Percentiles rank a stretch among this genome's conserved stretches.
Conservation (phyloP, 169 alveolate genomes). For the Cryptosporidium felis region DNA sequence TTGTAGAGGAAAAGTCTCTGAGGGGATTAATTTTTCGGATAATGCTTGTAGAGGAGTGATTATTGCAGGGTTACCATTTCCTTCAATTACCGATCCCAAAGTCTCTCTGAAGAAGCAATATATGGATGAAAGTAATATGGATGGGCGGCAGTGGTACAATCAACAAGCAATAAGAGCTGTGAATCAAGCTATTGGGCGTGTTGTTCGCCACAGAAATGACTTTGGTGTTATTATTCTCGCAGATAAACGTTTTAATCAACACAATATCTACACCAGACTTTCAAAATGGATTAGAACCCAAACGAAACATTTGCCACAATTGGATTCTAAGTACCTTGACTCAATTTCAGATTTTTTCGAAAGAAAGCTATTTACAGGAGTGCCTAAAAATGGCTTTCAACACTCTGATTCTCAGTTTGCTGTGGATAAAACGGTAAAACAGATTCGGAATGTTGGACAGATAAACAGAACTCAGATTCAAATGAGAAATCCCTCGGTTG, state of each 20-base stretch:
- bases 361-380: not conserved
- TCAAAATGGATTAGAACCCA: conserved; percentile 86
- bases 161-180: conserved; percentile 93
- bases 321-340: not conserved
- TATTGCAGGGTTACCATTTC: conserved; percentile 92
- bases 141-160: conserved; percentile 89
- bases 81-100: conserved; percentile 86
- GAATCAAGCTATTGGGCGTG: conserved; percentile 96
- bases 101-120: conserved; percentile 89
- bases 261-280: conserved; percentile 78
- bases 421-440: not conserved
- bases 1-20: conserved; percentile 92
- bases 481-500: not conserved
- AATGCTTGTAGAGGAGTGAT: conserved; percentile 90
- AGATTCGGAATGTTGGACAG: not conserved
- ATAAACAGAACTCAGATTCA: not conserved
- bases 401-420: not conserved
- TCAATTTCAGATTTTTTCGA: conserved; percentile 32
- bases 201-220: conserved; percentile 92
- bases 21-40: conserved; percentile 94
- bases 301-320: conserved; percentile 28
- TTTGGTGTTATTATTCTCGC: conserved; percentile 90
- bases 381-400: not conserved
- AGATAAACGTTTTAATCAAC: conserved; percentile 85
- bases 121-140: conserved; percentile 72